phyloP scores from a whole-genome alignment of 1,284 basidiomycete genomes.

The Tilletia walkeri region DNA sequence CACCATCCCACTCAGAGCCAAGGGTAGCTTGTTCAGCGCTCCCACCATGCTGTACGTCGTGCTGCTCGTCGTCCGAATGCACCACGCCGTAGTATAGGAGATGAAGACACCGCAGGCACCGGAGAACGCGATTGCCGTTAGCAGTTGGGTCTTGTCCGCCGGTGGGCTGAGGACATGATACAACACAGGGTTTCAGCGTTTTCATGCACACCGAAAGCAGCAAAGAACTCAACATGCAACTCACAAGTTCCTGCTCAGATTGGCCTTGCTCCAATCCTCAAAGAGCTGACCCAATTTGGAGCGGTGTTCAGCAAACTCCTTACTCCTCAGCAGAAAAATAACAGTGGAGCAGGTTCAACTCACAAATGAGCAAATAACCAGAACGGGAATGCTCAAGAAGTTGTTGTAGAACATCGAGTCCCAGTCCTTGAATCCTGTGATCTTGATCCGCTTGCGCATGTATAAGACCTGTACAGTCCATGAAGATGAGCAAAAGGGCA shows the following conservation, averaged over 20 bases:
- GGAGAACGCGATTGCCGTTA: constrained; percentile 88
- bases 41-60: constrained; percentile 99
- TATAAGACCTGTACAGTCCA: constrained; percentile 69
- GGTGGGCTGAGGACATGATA: constrained; percentile 65
- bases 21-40: constrained; percentile 95
- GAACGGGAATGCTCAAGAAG: constrained; percentile 85
- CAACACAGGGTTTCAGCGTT: background rate
- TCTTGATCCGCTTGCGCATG: constrained; percentile 96
- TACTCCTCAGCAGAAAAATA: background rate
- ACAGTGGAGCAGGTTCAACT: background rate
- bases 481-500: background rate
- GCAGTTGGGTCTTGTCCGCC: constrained; percentile 69
- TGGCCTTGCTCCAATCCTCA: constrained; percentile 86
- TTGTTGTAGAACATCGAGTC: constrained; percentile 99
- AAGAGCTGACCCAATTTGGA: constrained; percentile 58
- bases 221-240: constrained; percentile 15
- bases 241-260: constrained; percentile 80
- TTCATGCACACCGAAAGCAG: too few species aligned
- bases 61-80: constrained; percentile 89
- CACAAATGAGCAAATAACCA: constrained; percentile 74
- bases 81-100: constrained; percentile 98
- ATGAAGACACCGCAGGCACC: constrained; percentile 96
- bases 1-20: constrained; percentile 63
- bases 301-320: background rate
- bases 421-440: constrained; percentile 98